Base-by-base conservation (phyloP, 768 basidiomycete species). In the Leccinum aurantiacum region DNA sequence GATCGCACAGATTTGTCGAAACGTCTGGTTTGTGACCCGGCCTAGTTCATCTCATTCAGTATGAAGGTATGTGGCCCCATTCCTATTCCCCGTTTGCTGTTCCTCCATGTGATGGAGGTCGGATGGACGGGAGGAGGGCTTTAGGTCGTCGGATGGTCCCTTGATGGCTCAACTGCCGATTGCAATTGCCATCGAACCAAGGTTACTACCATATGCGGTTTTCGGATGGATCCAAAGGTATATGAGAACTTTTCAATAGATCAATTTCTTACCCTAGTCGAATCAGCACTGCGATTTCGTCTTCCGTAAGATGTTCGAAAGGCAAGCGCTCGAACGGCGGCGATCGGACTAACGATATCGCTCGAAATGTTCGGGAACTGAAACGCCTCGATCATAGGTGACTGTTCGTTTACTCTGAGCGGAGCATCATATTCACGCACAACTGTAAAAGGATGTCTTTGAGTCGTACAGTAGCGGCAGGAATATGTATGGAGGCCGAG, bases 291-390 rank as follows among this genome's bases (percentile, higher is more conserved):
- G 89, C 50, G 86, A 91, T 69, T 92, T 91, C 66, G 85, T 92
- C 17, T 91, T 92, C 70, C 87, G 90, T 51, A 90, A 90, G 71
- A 91, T 91, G 84, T 91, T 91, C 63, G 88, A 90, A 71, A 82
- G 84, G 62, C 71, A 71, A 63, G 59, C 74, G 41, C 71, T 75
- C 6, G 31, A 75, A 80, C 24, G 80, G 78, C 58, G 86, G 85
- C 17, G 78, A 78, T 25, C 79, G 81, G 46, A 76, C 82, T 11
- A 81, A 85, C 41, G 79, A 17, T 25, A 25, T 25, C 25, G 25
- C 25, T 25, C 25, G 25, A 25, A 90, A 90, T 67, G 87, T 91
- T 33, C 82, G 84, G 66, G 89, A 89, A 67, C 74, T 92, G 38
- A 87, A 86, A 65, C 82, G 83, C 58, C 78, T 91, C 44, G 90